A percentile compares a stretch with the other conserved stretches of the same genome.
Evolutionary conservation across 441 rosid genomes (phyloP).

Genomic region (Adansonia gregorii): DNA sequence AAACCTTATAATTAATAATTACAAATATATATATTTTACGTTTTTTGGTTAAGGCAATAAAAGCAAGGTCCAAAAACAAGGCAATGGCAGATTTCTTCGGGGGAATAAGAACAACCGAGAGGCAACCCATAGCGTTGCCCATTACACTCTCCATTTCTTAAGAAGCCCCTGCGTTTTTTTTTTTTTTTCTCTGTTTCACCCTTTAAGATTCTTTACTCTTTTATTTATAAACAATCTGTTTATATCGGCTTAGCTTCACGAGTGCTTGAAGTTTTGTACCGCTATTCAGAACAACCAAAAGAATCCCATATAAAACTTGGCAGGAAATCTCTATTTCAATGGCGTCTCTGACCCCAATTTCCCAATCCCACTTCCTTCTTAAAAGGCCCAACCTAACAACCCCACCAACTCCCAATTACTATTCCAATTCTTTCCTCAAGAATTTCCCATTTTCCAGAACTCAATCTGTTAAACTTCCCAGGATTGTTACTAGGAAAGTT

Average conservation of each 20-base stretch:
- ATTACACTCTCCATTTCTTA: not conserved
- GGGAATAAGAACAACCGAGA: not conserved
- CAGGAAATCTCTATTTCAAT: slow-evolving; percentile 36
- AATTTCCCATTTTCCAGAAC: slow-evolving; percentile 15
- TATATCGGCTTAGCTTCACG: too few species aligned
- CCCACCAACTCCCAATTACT: slow-evolving; percentile 27
- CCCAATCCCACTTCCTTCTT: slow-evolving; percentile 51
- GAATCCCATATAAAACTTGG: not conserved
- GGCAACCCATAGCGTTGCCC: not conserved
- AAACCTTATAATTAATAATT: too few species aligned
- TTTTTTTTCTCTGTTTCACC: too few species aligned
- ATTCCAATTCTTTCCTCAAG: slow-evolving; percentile 40
- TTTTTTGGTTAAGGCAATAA: not conserved
- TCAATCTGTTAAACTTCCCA: slow-evolving; percentile 22
- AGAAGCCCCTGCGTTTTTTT: not conserved
- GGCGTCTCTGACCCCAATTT: slow-evolving; percentile 68
- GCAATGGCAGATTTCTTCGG: not conserved
- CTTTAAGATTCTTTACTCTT: slow-evolving; percentile 11
- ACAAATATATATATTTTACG: too few species aligned
- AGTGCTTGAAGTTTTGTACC: slow-evolving; percentile 32
- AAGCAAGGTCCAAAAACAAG: not conserved
- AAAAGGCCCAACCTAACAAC: slow-evolving; percentile 41
- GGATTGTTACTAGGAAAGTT: slow-evolving; percentile 44
- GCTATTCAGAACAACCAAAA: slow-evolving; percentile 10
- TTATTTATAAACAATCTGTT: too few species aligned